Conservation (phyloP, 805 yeast species). For the Saccharomycopsis oosterbeekiorum region DNA sequence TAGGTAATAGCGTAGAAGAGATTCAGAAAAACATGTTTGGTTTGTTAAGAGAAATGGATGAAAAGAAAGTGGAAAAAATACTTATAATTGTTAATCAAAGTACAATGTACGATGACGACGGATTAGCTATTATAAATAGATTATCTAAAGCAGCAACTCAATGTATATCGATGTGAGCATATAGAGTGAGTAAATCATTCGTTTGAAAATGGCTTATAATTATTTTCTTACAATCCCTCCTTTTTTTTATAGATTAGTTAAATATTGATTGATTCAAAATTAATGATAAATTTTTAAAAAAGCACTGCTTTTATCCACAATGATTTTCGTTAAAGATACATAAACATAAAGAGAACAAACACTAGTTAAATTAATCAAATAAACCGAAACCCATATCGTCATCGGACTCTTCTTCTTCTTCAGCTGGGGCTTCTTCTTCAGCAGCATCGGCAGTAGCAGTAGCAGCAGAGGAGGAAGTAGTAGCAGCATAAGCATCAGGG, state of each 20-base stretch:
- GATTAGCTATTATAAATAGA: conserved; percentile 92
- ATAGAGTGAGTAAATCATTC: too few species aligned
- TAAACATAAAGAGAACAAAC: neutral
- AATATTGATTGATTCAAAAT: neutral
- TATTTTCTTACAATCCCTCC: neutral
- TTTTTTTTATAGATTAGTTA: neutral
- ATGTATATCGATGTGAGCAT: conserved; percentile 24
- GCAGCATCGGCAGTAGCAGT: conserved; percentile 49
- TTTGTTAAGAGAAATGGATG: conserved; percentile 67
- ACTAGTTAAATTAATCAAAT: conserved; percentile 62
- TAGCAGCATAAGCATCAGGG: conserved; percentile 99
- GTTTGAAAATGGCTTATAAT: too few species aligned
- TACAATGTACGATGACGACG: conserved; percentile 63
- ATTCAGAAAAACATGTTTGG: conserved; percentile 72
- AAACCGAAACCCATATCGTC: conserved; percentile 98
- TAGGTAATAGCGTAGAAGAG: conserved; percentile 43
- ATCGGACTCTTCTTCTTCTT: conserved; percentile 61
- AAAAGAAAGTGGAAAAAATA: conserved; percentile 53
- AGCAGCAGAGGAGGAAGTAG: conserved; percentile 96
- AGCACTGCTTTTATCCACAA: neutral
- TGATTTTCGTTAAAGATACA: neutral
- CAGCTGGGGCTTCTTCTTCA: conserved; percentile 64
- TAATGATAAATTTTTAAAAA: neutral
- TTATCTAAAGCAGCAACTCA: conserved; percentile 72
- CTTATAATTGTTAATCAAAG: conserved; percentile 45